A percentile compares a stretch with the other conserved stretches of the same genome.
These are phyloP conservation scores for Glycine soja DNA, from an alignment of 306 rosid genomes.

Conservation along the genomic window DNA sequence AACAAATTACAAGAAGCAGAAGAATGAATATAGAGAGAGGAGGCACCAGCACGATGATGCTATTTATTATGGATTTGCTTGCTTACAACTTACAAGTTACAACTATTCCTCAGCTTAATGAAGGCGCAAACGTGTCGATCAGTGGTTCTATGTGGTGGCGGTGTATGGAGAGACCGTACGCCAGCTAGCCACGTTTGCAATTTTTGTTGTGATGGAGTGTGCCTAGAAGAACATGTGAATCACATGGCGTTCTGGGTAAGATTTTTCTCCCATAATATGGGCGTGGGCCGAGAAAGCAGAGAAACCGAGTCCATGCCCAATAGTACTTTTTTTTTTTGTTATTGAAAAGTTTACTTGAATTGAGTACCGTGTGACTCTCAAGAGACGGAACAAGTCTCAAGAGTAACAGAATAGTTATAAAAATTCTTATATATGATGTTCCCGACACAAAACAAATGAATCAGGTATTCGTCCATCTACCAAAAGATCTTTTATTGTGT, in stretches of 20 bases:
- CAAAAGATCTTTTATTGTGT: too few species aligned
- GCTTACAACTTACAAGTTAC: too few species aligned
- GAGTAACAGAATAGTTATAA: too few species aligned
- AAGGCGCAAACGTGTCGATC: slow-evolving; percentile 47
- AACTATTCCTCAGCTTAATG: not conserved
- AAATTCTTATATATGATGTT: too few species aligned
- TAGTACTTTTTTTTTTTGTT: too few species aligned
- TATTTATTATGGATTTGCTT: too few species aligned
- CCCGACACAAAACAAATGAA: too few species aligned
- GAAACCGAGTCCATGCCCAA: not conserved
- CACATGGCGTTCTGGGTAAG: slow-evolving; percentile 41
- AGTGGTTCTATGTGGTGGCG: slow-evolving; percentile 31
- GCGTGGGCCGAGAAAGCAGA: not conserved
- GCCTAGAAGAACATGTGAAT: slow-evolving; percentile 17
- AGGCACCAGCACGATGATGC: too few species aligned
- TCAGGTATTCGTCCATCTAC: too few species aligned
- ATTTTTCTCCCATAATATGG: not conserved
- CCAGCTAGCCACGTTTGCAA: slow-evolving; percentile 42
- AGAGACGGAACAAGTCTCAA: too few species aligned
- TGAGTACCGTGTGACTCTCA: too few species aligned
- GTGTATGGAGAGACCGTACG: slow-evolving; percentile 11
- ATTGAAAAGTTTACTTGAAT: too few species aligned
- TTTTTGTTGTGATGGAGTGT: not conserved
- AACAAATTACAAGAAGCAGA: not conserved
- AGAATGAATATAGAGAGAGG: not conserved